Evolutionary conservation across 2,329 filamentous ascomycete species (phyloP).

Genomic region (Pseudocercospora macadamiae): DNA sequence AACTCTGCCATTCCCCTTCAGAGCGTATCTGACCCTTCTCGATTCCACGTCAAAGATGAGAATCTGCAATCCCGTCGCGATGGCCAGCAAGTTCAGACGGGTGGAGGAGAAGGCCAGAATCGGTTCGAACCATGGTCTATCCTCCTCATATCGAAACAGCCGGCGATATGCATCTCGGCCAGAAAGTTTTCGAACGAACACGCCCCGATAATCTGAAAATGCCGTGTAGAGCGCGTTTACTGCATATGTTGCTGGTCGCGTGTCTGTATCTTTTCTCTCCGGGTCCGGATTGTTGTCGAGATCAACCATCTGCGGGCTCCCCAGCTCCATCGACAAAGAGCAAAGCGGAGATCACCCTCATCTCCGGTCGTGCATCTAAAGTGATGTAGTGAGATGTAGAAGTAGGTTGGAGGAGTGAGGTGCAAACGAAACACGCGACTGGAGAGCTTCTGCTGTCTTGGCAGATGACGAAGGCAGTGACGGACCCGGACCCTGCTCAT

Average conservation of each 20-base stretch:
- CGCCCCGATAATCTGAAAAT: conserved; percentile 20
- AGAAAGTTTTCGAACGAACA: conserved; percentile 19
- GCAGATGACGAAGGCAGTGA: neutral
- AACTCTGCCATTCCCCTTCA: conserved; percentile 30
- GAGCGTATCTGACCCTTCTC: conserved; percentile 11
- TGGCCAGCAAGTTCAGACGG: conserved; percentile 25
- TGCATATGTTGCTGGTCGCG: conserved; percentile 16
- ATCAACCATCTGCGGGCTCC: conserved; percentile 8
- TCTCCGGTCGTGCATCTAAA: neutral
- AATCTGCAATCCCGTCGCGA: conserved; percentile 27
- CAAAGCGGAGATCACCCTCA: neutral
- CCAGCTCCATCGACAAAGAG: conserved; percentile 18
- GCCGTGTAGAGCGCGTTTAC: conserved; percentile 28
- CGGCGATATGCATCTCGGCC: conserved; percentile 11
- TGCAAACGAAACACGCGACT: neutral
- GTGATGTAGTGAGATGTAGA: neutral
- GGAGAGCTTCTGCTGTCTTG: neutral
- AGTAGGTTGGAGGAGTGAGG: neutral
- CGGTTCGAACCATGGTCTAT: conserved; percentile 19
- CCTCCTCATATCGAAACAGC: conserved; percentile 15
- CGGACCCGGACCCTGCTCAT: too few relatives aligned
- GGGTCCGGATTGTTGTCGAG: neutral
- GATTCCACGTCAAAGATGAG: conserved; percentile 26
- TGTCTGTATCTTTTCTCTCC: neutral
- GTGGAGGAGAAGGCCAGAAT: conserved; percentile 26